A percentile compares a stretch with the other conserved stretches of the same genome.
Evolutionary conservation across 805 yeast species (phyloP).

Genomic region (Peterozyma toletana): DNA sequence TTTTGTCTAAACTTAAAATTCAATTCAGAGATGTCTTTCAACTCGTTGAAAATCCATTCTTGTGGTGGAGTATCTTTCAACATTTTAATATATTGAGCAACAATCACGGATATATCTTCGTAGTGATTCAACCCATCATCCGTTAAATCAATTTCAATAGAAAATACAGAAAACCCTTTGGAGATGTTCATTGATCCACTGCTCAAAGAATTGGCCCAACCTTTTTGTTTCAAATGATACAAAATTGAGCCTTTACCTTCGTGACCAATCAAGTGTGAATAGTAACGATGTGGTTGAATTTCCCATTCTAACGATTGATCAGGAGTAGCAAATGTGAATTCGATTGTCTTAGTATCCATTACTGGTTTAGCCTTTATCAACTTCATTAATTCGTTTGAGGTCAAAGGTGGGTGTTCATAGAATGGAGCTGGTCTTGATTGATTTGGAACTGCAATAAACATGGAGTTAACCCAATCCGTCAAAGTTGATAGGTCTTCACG

Average conservation of each 20-base stretch:
- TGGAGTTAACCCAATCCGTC: slow-evolving; percentile 60
- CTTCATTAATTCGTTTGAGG: slow-evolving; percentile 40
- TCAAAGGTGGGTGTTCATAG: slow-evolving; percentile 42
- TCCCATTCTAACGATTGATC: slow-evolving; percentile 64
- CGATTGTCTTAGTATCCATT: slow-evolving; percentile 66
- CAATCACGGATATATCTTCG: slow-evolving; percentile 46
- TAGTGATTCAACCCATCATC: slow-evolving; percentile 61
- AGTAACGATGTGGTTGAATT: slow-evolving; percentile 62
- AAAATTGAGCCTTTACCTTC: slow-evolving; percentile 85
- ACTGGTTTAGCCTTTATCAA: slow-evolving; percentile 71
- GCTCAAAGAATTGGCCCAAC: slow-evolving; percentile 76
- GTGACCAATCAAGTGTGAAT: slow-evolving; percentile 83
- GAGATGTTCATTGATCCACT: slow-evolving; percentile 67
- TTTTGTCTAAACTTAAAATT: slow-evolving; percentile 80
- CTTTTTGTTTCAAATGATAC: slow-evolving; percentile 56
- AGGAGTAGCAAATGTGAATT: slow-evolving; percentile 67
- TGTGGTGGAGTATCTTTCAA: slow-evolving; percentile 54
- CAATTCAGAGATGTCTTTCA: slow-evolving; percentile 58
- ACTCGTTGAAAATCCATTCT: slow-evolving; percentile 75
- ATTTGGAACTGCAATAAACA: slow-evolving; percentile 60
- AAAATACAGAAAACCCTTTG: slow-evolving; percentile 59
- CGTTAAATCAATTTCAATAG: slow-evolving; percentile 72
- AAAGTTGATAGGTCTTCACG: slow-evolving; percentile 70
- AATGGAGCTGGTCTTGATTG: slow-evolving; percentile 33
- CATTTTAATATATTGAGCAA: slow-evolving; percentile 71